A percentile compares a stretch with the other conserved stretches of the same genome.
These are phyloP conservation scores for Astrothelium macrocarpum DNA, from an alignment of 495 filamentous ascomycete genomes.

Conservation along the genomic window DNA sequence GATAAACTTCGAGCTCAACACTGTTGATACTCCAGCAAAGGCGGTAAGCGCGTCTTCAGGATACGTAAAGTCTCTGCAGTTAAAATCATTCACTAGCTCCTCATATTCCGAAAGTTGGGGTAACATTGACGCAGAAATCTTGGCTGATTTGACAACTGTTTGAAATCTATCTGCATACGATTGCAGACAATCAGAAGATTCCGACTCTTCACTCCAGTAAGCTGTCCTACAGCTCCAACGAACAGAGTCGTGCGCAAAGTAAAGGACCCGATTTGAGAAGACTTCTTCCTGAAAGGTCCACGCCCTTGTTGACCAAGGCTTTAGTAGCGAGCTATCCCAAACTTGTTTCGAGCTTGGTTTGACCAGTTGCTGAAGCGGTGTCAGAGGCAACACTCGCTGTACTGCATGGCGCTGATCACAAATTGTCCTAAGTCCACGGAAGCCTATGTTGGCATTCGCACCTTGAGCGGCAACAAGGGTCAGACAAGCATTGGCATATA, in stretches of 20 bases:
- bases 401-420: neutral
- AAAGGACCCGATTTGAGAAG: neutral
- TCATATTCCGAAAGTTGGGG: neutral
- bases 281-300: neutral
- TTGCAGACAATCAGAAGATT: neutral
- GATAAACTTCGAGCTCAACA: conserved; percentile 5
- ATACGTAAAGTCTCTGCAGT: conserved; percentile 12
- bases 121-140: neutral
- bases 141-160: neutral
- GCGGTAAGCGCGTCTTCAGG: conserved; percentile 17
- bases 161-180: neutral
- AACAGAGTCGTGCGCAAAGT: neutral
- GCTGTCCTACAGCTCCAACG: neutral
- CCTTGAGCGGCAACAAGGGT: neutral
- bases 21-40: conserved; percentile 11
- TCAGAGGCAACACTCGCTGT: neutral
- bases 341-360: neutral
- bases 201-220: neutral
- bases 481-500: neutral
- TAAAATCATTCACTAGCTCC: conserved; percentile 2
- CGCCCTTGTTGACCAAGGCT: neutral
- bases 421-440: neutral
- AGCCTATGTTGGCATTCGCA: neutral
- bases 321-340: neutral
- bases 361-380: neutral